Percentiles rank a stretch among this genome's conserved stretches.
Conservation (phyloP, 768 basidiomycete species). For the Psilocybe subaeruginosa region DNA sequence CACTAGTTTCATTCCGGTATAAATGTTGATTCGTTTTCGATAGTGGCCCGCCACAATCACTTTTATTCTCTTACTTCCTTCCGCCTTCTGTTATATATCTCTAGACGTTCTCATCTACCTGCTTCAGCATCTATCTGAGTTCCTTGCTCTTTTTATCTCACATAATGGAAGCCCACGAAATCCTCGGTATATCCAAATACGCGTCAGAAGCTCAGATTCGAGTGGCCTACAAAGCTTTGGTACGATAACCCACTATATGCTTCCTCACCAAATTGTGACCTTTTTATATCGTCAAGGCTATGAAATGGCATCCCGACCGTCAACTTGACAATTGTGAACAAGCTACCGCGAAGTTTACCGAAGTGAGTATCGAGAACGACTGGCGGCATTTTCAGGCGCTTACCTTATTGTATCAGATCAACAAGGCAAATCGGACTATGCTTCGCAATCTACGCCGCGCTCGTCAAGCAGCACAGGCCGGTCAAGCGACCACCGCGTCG, state of each 20-base stretch:
- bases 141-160: not conserved
- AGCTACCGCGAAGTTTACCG: slow-evolving; percentile 27
- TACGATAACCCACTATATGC: slow-evolving; percentile 29
- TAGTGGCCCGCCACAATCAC: not conserved
- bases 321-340: slow-evolving; percentile 22
- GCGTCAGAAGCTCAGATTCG: slow-evolving; percentile 54
- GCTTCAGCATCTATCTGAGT: not conserved
- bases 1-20: slow-evolving; percentile 14
- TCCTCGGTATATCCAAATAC: slow-evolving; percentile 47
- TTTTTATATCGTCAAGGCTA: slow-evolving; percentile 36
- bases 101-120: not conserved
- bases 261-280: not conserved
- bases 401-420: slow-evolving; percentile 37
- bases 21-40: slow-evolving; percentile 12
- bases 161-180: slow-evolving; percentile 31
- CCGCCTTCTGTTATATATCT: not conserved
- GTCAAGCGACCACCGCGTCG: not conserved
- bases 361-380: slow-evolving; percentile 17
- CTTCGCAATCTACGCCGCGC: slow-evolving; percentile 38
- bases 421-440: slow-evolving; percentile 51
- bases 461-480: slow-evolving; percentile 18
- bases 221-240: slow-evolving; percentile 57
- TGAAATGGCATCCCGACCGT: slow-evolving; percentile 47
- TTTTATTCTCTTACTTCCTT: not conserved
- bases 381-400: not conserved